Percentiles rank a stretch among this genome's conserved stretches.
Conservation (phyloP, 805 yeast genomes). For the Citeromyces matritensis region DNA sequence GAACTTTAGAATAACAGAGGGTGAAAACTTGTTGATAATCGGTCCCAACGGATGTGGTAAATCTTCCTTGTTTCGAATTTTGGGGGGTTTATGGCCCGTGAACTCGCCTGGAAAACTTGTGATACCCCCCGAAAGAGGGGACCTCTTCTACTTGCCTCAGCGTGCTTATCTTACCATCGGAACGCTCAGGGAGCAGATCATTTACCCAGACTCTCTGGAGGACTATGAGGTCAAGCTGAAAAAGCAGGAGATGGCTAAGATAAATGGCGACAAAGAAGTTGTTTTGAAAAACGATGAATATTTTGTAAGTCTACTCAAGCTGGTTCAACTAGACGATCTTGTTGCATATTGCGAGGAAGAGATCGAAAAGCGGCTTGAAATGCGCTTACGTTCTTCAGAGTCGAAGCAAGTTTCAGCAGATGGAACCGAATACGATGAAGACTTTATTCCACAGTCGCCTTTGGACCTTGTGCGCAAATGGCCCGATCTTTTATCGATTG, state of each 20-base stretch:
- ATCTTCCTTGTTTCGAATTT: constrained; percentile 77
- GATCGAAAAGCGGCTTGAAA: constrained; percentile 2
- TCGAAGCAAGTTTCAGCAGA: background rate
- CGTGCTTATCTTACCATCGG: constrained; percentile 78
- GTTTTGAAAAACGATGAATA: constrained; percentile 26
- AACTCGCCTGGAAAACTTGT: constrained; percentile 34
- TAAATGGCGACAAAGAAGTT: constrained; percentile 3
- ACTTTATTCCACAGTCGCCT: constrained; percentile 19
- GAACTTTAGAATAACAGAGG: constrained; percentile 59
- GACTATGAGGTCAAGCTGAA: constrained; percentile 26
- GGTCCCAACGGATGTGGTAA: constrained; percentile 97
- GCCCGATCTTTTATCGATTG: constrained; percentile 79
- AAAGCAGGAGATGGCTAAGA: constrained; percentile 10
- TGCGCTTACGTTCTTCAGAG: background rate
- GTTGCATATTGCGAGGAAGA: constrained; percentile 21
- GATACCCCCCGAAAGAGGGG: constrained; percentile 41
- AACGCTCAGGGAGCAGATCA: constrained; percentile 73
- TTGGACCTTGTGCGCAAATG: constrained; percentile 64
- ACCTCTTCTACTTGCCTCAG: constrained; percentile 83
- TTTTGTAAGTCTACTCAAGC: constrained; percentile 33
- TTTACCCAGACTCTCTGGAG: constrained; percentile 65
- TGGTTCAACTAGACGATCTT: constrained; percentile 46
- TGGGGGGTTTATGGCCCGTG: constrained; percentile 92
- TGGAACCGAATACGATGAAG: constrained; percentile 6
- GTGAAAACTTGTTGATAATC: constrained; percentile 75